Evolutionary conservation across 495 filamentous ascomycete genomes (phyloP).

Genomic region (Aeminium ludgeri): DNA sequence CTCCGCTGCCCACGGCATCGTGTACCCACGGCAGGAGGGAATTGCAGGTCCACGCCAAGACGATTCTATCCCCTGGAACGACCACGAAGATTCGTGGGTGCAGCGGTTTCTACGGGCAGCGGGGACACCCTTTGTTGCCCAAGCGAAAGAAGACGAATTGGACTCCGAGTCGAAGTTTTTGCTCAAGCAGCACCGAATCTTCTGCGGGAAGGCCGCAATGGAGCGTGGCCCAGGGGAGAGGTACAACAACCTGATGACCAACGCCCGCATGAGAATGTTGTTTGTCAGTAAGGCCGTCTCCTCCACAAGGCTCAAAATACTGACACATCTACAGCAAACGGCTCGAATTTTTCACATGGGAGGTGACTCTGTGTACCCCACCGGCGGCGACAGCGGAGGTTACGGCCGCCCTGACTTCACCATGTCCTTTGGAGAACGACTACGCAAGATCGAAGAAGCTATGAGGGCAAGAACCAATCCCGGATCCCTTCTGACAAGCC

Average conservation of each 20-base stretch:
- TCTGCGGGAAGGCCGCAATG: background rate
- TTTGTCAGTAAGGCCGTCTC: background rate
- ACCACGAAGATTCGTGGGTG: background rate
- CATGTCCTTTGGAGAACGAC: background rate
- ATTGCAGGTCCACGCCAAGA: background rate
- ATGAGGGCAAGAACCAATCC: no score
- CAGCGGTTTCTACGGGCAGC: background rate
- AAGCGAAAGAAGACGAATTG: background rate
- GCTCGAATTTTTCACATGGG: background rate
- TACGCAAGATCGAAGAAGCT: background rate
- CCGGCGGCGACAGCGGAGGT: conserved; percentile 2
- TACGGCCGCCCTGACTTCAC: background rate
- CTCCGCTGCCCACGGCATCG: no score
- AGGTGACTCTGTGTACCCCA: conserved; percentile 1
- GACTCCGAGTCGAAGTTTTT: background rate
- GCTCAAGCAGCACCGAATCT: background rate
- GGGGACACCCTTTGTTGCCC: background rate
- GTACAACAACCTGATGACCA: background rate
- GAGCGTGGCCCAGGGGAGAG: background rate
- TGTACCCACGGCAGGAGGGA: no score
- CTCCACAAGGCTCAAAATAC: no score
- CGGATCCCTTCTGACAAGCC: no score
- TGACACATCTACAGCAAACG: background rate
- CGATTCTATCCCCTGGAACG: background rate
- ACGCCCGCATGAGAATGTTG: background rate